phyloP scores from a whole-genome alignment of 805 yeast species.

The Grigorovia yakushimaensis region DNA sequence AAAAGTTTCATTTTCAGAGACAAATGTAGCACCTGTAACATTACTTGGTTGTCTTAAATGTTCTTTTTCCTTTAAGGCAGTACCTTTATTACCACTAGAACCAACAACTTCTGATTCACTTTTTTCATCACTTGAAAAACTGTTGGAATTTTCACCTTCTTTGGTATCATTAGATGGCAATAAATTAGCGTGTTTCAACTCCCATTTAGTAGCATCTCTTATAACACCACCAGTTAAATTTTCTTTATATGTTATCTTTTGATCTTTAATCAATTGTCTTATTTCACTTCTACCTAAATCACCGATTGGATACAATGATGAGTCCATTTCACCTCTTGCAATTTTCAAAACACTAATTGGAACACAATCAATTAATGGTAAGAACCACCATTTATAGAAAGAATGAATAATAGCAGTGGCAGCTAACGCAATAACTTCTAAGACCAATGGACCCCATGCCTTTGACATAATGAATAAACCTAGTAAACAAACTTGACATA shows the following conservation, averaged over 20 bases:
- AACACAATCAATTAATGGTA: slow-evolving; percentile 56
- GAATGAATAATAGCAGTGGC: slow-evolving; percentile 52
- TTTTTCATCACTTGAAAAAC: not conserved
- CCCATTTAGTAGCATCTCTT: slow-evolving; percentile 23
- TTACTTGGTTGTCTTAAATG: slow-evolving; percentile 3
- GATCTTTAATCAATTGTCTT: slow-evolving; percentile 37
- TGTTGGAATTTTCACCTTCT: not conserved
- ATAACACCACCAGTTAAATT: slow-evolving; percentile 21
- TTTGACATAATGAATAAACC: slow-evolving; percentile 70
- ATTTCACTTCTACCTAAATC: slow-evolving; percentile 61
- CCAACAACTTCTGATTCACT: not conserved
- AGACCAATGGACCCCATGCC: slow-evolving; percentile 68
- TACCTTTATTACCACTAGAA: slow-evolving; percentile 2
- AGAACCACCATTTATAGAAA: slow-evolving; percentile 47
- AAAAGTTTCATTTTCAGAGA: slow-evolving; percentile 20
- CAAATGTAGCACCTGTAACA: slow-evolving; percentile 16
- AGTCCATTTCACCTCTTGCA: slow-evolving; percentile 32
- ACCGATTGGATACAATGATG: slow-evolving; percentile 41
- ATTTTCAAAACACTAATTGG: slow-evolving; percentile 48
- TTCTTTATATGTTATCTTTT: slow-evolving; percentile 15
- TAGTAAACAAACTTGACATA: slow-evolving; percentile 58
- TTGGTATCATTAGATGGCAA: slow-evolving; percentile 10
- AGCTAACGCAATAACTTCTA: slow-evolving; percentile 53
- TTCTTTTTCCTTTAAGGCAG: not conserved
- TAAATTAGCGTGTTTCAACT: slow-evolving; percentile 23